Percentiles rank a stretch among this genome's conserved stretches.
Conservation (phyloP, 768 basidiomycete species). For the Cubamyces sp. region DNA sequence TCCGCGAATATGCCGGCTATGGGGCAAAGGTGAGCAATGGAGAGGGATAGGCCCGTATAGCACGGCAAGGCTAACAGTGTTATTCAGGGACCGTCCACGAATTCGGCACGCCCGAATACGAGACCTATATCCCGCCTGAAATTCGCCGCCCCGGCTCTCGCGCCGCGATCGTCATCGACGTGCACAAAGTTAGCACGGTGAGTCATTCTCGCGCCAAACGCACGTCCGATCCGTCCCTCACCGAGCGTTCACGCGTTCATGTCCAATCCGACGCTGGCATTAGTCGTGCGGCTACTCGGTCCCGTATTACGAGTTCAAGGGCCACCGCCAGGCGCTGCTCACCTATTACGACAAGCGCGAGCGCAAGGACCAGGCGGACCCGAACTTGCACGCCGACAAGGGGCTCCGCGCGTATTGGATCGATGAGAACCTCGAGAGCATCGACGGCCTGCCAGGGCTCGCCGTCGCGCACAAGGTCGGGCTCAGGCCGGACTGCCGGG, state of each 20-base stretch:
- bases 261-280: no score
- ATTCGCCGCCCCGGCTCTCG: slow-evolving; percentile 60
- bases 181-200: slow-evolving; percentile 58
- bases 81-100: slow-evolving; percentile 60
- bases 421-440: slow-evolving; percentile 49
- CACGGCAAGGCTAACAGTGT: background rate
- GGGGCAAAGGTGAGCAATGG: slow-evolving; percentile 51
- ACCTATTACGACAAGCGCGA: slow-evolving; percentile 52
- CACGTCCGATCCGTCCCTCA: no score
- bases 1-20: slow-evolving; percentile 61
- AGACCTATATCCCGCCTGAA: slow-evolving; percentile 49
- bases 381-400: slow-evolving; percentile 32
- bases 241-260: background rate
- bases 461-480: slow-evolving; percentile 33
- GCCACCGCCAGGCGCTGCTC: slow-evolving; percentile 56
- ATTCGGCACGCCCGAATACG: slow-evolving; percentile 64
- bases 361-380: slow-evolving; percentile 40
- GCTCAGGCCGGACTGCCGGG: slow-evolving; percentile 3
- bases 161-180: slow-evolving; percentile 61
- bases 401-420: slow-evolving; percentile 63
- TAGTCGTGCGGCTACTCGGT: slow-evolving; percentile 73
- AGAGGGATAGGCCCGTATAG: background rate
- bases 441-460: slow-evolving; percentile 62
- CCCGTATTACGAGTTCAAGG: slow-evolving; percentile 60
- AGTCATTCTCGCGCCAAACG: slow-evolving; percentile 19